Conservation (phyloP, 345 rosid genomes). For the Moringa oleifera region DNA sequence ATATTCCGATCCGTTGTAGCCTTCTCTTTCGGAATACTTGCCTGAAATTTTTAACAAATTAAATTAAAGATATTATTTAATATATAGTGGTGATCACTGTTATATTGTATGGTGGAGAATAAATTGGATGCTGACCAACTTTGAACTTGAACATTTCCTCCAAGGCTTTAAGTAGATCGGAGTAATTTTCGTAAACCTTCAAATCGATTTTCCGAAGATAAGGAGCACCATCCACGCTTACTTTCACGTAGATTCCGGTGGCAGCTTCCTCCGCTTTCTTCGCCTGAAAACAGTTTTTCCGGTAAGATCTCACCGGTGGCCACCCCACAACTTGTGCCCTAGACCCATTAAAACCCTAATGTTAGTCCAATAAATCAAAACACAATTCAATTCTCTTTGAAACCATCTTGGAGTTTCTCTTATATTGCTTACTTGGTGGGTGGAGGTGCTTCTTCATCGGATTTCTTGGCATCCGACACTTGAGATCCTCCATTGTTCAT, state of each 20-base stretch:
- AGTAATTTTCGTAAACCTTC: constrained; percentile 44
- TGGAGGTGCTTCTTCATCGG: constrained; percentile 19
- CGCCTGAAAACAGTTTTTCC: constrained; percentile 41
- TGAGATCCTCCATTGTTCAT: constrained; percentile 19
- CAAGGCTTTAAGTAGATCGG: constrained; percentile 49
- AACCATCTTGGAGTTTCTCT: too few species aligned
- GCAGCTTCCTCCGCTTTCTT: constrained; percentile 28
- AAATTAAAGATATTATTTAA: too few species aligned
- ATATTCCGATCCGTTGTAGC: constrained; percentile 54
- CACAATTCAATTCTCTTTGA: too few species aligned
- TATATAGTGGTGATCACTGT: too few species aligned
- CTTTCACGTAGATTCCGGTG: constrained; percentile 48
- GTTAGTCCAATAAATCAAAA: constrained; percentile 1
- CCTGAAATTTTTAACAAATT: constrained; percentile 16
- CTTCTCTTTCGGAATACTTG: constrained; percentile 46
- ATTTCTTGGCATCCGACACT: neutral
- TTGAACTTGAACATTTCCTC: constrained; percentile 65
- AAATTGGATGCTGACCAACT: constrained; percentile 27
- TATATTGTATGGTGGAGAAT: too few species aligned
- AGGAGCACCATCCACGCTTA: constrained; percentile 74
- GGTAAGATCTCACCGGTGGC: constrained; percentile 68
- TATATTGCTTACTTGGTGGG: constrained; percentile 40
- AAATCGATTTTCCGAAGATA: constrained; percentile 69
- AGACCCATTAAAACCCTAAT: neutral
- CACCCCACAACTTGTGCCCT: constrained; percentile 75